These are phyloP conservation scores for Myriosclerotinia scirpicola DNA, from an alignment of 2,329 filamentous ascomycete genomes.

Conservation along the genomic window DNA sequence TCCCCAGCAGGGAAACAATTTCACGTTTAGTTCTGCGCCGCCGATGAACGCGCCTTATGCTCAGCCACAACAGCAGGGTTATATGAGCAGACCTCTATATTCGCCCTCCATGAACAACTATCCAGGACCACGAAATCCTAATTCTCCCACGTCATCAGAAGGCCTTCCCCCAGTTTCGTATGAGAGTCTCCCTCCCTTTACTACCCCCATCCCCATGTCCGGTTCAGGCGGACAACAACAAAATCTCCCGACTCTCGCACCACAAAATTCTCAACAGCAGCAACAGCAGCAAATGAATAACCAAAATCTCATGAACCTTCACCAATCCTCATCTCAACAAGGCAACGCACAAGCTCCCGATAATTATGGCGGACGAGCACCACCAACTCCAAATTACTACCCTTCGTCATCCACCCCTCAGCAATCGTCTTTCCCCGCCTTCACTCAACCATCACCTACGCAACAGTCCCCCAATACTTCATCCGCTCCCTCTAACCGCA, in stretches of 20 bases:
- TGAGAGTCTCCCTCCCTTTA: conserved; percentile 64
- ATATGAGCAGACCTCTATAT: conserved; percentile 53
- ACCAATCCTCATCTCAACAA: conserved; percentile 48
- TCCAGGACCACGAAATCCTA: conserved; percentile 51
- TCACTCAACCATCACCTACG: conserved; percentile 51
- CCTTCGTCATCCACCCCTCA: conserved; percentile 52
- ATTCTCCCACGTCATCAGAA: conserved; percentile 61
- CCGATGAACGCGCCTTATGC: conserved; percentile 39
- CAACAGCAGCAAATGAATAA: conserved; percentile 42
- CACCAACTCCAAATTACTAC: conserved; percentile 60
- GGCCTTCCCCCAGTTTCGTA: conserved; percentile 66
- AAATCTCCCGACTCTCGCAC: conserved; percentile 43
- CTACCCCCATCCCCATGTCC: conserved; percentile 57
- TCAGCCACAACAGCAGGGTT: conserved; percentile 40
- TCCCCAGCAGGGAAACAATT: conserved; percentile 46
- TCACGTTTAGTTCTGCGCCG: conserved; percentile 56
- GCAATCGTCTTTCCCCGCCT: conserved; percentile 49
- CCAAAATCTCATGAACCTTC: conserved; percentile 51
- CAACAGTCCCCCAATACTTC: conserved; percentile 46
- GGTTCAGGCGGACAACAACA: conserved; percentile 45
- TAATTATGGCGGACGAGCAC: conserved; percentile 53
- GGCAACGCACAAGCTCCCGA: conserved; percentile 61
- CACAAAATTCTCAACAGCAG: conserved; percentile 40
- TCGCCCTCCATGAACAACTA: conserved; percentile 54
- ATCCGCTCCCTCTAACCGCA: conserved; percentile 43